Base-by-base conservation (phyloP, 257 asterid genomes). In the Nyctanthes arbortristis region DNA sequence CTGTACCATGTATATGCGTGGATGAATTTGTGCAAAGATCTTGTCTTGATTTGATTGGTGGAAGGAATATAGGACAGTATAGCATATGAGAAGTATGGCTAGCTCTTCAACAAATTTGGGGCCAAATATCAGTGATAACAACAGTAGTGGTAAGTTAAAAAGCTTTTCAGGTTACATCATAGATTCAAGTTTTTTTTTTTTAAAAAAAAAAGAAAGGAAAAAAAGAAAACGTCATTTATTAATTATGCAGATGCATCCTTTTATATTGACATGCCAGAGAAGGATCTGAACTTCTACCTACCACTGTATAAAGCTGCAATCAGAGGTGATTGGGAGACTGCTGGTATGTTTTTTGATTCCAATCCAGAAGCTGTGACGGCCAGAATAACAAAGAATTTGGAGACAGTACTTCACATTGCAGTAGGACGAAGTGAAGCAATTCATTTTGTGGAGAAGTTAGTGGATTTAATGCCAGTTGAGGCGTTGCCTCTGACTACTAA, bases 311-410 rank as follows among this genome's bases (percentile, higher is more conserved):
- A 74, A 75, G 80, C 80, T 35, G 80, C 80, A 37, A 62, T 75
- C 29, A 43, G 59, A 39, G 84, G 80, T 37, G 80, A 75, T 22
- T 79, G 84, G 83, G 84, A 71, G 36, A 35, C 35, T 7, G 84
- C 84, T 3, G 24, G 45, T 28, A 56, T 16, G n/a, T 66, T 75
- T 73, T 66, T 79, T 32, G 66, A 71, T 24, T 45, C 72, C 18
- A 62, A 79, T 71, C 84, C 80, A 8, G 75, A 75, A 40, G 69
- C 75, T 2, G 13, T 70, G 43, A 35, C 68, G 0, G 73, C 80
- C 43, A 43, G 61, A 39, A 63, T 75, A 36, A 24, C 80, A 34
- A 79, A 63, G 74, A 75, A 59, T 67, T 47, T 31, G 31, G 84
- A 79, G 78, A 66, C 77, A 1, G 59, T 65, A 16, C 78, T 79